phyloP scores from a whole-genome alignment of 78 protist species.

The Dictyostelium purpureum region DNA sequence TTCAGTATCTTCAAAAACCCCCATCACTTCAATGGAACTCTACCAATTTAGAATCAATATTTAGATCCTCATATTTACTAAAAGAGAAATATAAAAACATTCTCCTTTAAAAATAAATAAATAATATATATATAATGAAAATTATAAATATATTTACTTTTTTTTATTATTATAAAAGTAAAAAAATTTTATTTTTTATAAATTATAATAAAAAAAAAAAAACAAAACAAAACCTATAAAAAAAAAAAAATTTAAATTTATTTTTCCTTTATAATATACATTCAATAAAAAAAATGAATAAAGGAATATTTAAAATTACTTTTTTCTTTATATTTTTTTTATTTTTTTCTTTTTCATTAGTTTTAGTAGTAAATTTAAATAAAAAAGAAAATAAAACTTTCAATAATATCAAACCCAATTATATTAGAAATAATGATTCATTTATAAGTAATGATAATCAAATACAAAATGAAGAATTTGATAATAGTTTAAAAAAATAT shows the following conservation, averaged over 20 bases:
- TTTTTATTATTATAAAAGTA: not conserved
- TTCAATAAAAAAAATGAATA: too few species aligned
- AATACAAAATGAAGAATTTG: not conserved
- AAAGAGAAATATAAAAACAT: conserved; percentile 9
- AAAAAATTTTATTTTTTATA: not conserved
- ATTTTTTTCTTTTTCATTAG: not conserved
- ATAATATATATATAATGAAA: not conserved
- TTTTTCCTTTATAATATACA: too few species aligned
- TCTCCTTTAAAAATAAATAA: not conserved
- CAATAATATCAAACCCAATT: not conserved
- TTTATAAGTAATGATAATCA: not conserved
- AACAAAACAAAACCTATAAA: too few species aligned
- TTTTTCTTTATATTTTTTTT: not conserved
- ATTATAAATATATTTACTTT: not conserved
- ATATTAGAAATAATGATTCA: not conserved
- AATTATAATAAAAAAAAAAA: not conserved
- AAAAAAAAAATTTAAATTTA: too few species aligned
- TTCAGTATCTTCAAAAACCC: conserved; percentile 44
- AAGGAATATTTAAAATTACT: not conserved
- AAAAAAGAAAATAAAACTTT: not conserved
- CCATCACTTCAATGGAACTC: not conserved
- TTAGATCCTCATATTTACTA: conserved; percentile 13
- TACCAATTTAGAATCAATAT: conserved; percentile 8
- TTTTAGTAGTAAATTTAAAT: not conserved
- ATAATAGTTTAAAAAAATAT: not conserved